Conservation (phyloP, 1,139 yeast genomes). For the Taphrina wiesneri region DNA sequence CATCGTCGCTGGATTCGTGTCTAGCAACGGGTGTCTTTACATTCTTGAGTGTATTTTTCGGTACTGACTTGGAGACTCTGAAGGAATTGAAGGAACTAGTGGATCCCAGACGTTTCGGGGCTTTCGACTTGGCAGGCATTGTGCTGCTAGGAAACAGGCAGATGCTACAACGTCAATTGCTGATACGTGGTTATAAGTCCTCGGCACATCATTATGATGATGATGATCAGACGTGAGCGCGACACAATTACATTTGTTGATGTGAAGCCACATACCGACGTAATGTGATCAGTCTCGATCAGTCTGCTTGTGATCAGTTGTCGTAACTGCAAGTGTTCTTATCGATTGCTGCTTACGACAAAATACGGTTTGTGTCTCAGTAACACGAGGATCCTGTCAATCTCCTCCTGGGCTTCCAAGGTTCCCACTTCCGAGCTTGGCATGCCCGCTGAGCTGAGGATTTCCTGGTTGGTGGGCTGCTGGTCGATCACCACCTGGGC, state of each 20-base stretch:
- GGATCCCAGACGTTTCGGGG: neutral
- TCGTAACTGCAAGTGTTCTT: neutral
- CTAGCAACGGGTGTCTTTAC: neutral
- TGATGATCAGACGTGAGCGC: conserved; percentile 8
- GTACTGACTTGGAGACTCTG: conserved; percentile 10
- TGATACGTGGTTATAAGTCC: too few species aligned
- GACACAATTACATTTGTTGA: conserved; percentile 1
- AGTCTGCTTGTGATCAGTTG: neutral
- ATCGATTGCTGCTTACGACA: neutral
- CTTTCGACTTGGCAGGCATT: conserved; percentile 12
- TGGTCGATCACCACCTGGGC: neutral
- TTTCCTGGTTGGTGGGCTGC: neutral
- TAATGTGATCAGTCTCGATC: neutral
- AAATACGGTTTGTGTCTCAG: neutral
- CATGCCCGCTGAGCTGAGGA: neutral
- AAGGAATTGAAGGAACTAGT: conserved; percentile 8
- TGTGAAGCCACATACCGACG: neutral
- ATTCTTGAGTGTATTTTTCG: neutral
- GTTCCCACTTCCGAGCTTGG: neutral
- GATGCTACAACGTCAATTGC: neutral
- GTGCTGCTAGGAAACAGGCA: neutral
- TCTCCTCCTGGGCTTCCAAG: too few species aligned
- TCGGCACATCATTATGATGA: neutral
- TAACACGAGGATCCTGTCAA: neutral
- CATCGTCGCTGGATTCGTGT: neutral